Base-by-base conservation (phyloP, 2,329 filamentous ascomycete species). In the Verticillium nonalfalfae region DNA sequence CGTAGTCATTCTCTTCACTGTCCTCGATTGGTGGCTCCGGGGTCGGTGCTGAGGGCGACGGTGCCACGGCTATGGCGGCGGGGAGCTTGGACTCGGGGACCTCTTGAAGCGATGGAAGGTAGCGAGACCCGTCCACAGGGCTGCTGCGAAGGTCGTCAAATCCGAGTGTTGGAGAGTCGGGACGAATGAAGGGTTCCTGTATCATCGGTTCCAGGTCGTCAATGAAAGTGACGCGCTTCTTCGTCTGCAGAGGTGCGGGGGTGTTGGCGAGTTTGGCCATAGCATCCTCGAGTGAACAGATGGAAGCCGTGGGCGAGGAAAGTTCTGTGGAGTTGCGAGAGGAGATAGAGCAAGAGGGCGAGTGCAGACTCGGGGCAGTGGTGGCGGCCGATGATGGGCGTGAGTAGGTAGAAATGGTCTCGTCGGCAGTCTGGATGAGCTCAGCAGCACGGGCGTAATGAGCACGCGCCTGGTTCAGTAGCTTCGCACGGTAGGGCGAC, bases 91-190 rank as follows among this genome's bases (percentile, higher is more conserved):
- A 11, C 54, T 67, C 60, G 4, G 63, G 68, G 14, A 59, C 45
- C 56, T 65, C 63, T 1, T 59, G 62, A n/a, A 64, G 60, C 6
- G 63, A 62, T 9, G 62, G 62, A 15, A 65, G 61, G 52, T 52
- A 52, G 7, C 45, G 45, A 21, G n/a, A 18, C 7, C 18, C 45
- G 18, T 52, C 45, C 9, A 18, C n/a, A 26, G 45, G 21, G 45
- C 18, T 21, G 45, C 45, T 52, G 10, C 45, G 45, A 10, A 52
- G 10, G 45, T 52, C 62, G 59, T 82, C 81, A 61, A 84, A 79
- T 11, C 84, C 84, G 6, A 87, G 78, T 0, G 84, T 87, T 1
- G 84, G 84, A 3, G 84, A 86, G 66, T 87, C 84, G 0, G 84
- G 84, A 9, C 84, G 81, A 63, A 85, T 77, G 36, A 79, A 73